Percentiles rank a stretch among this genome's conserved stretches.
phyloP scores from a whole-genome alignment of 2,329 filamentous ascomycete genomes.

The Colletotrichum truncatum region DNA sequence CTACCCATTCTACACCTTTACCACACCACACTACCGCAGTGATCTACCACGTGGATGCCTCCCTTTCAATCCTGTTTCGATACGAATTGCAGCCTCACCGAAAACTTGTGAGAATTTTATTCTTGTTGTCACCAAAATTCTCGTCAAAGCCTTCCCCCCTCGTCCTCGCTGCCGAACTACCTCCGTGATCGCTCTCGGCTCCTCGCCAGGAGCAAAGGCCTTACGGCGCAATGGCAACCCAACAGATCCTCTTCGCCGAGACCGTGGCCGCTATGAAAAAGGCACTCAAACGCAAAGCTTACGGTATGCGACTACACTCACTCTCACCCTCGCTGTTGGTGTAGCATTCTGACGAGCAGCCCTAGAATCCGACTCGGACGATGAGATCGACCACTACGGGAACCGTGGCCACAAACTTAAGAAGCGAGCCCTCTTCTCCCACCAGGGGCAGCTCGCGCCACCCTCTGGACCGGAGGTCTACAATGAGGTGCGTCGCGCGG shows the following conservation, averaged over 20 bases:
- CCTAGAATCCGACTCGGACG: constrained; percentile 81
- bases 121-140: neutral
- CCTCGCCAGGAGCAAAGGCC: constrained; percentile 9
- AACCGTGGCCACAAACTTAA: constrained; percentile 85
- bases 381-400: constrained; percentile 72
- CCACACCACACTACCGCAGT: constrained; percentile 16
- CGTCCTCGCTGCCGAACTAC: constrained; percentile 6
- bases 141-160: neutral
- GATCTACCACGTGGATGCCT: constrained; percentile 15
- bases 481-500: constrained; percentile 66
- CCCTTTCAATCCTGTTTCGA: neutral
- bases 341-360: constrained; percentile 12
- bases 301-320: constrained; percentile 53
- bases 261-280: constrained; percentile 76
- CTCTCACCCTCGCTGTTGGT: neutral
- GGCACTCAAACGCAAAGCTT: constrained; percentile 70
- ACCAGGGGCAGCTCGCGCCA: constrained; percentile 74
- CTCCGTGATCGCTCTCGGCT: constrained; percentile 20
- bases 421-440: constrained; percentile 76
- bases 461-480: constrained; percentile 74
- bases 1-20: constrained; percentile 16
- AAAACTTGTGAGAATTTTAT: neutral
- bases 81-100: neutral
- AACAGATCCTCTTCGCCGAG: constrained; percentile 71
- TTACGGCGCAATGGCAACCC: constrained; percentile 50